Evolutionary conservation across 371 early-diverging fungal genomes (phyloP).

Genomic region (Catenaria anguillulae): DNA sequence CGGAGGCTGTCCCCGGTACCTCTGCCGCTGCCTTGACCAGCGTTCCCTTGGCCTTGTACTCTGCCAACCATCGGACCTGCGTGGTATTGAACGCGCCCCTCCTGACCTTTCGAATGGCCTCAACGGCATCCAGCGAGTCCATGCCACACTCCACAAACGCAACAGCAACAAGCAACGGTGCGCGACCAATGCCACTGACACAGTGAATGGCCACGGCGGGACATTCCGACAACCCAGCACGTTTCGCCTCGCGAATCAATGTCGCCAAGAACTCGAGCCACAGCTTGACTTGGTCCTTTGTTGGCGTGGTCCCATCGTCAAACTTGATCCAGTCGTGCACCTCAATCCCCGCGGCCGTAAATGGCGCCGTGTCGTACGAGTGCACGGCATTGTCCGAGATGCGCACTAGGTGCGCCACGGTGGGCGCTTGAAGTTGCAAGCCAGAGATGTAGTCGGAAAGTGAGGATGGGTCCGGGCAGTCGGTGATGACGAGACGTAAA

Average conservation of each 20-base stretch:
- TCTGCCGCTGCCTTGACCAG: too few species aligned
- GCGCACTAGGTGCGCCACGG: conserved; percentile 17
- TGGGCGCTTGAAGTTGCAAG: conserved; percentile 5
- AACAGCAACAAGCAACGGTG: conserved; percentile 54
- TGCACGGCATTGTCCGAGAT: conserved; percentile 15
- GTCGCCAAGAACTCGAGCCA: neutral
- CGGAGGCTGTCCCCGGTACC: too few species aligned
- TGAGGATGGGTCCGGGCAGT: conserved; percentile 20
- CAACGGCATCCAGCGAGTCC: conserved; percentile 59
- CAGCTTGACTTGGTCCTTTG: neutral
- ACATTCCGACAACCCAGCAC: neutral
- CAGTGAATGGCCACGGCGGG: conserved; percentile 70
- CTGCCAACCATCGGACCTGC: conserved; percentile 51
- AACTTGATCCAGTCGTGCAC: conserved; percentile 21
- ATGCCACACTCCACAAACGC: conserved; percentile 68
- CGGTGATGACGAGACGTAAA: conserved; percentile 23
- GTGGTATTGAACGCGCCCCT: conserved; percentile 67
- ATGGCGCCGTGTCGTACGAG: conserved; percentile 17
- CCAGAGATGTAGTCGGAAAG: conserved; percentile 6
- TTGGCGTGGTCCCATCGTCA: conserved; percentile 22
- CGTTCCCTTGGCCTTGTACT: neutral
- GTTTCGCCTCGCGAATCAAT: neutral
- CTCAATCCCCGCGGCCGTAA: conserved; percentile 15
- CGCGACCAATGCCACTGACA: conserved; percentile 52
- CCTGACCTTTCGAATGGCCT: conserved; percentile 51